Conservation (phyloP, 345 rosid genomes). For the Toxicodendron radicans region DNA sequence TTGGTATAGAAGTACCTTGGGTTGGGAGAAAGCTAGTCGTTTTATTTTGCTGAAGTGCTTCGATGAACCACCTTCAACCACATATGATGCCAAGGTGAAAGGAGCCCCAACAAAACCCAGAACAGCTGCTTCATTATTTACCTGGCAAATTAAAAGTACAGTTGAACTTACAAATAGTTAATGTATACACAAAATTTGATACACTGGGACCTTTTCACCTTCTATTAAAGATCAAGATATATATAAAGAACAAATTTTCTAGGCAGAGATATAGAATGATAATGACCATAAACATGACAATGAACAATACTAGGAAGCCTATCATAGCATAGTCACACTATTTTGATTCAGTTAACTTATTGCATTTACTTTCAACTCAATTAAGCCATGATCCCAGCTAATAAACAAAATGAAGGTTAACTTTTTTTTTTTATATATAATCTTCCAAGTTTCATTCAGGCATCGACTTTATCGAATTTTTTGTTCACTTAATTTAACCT, state of each 20-base stretch:
- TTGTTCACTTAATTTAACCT: no score
- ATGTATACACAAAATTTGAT: neutral
- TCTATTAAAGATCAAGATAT: neutral
- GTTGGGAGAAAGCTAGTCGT: slow-evolving; percentile 87
- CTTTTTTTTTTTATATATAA: no score
- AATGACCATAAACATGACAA: neutral
- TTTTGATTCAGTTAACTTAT: neutral
- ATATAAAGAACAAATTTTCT: no score
- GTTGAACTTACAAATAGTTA: neutral
- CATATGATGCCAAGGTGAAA: slow-evolving; percentile 93
- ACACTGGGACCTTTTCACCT: neutral
- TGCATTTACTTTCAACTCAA: no score
- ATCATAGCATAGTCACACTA: neutral
- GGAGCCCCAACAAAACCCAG: slow-evolving; percentile 99
- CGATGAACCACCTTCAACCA: slow-evolving; percentile 95
- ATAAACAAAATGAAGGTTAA: neutral
- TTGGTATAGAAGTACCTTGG: slow-evolving; percentile 48
- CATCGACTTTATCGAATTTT: no score
- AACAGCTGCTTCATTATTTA: slow-evolving; percentile 75
- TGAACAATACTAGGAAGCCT: neutral
- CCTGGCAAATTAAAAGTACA: slow-evolving; percentile 40
- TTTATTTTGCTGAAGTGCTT: slow-evolving; percentile 87
- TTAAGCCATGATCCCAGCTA: neutral
- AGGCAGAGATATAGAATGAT: neutral
- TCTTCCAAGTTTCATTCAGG: neutral